Percentiles rank a stretch among this genome's conserved stretches.
These are phyloP conservation scores for Erodium chrysanthum DNA, from an alignment of 441 rosid genomes.

Conservation along the genomic window DNA sequence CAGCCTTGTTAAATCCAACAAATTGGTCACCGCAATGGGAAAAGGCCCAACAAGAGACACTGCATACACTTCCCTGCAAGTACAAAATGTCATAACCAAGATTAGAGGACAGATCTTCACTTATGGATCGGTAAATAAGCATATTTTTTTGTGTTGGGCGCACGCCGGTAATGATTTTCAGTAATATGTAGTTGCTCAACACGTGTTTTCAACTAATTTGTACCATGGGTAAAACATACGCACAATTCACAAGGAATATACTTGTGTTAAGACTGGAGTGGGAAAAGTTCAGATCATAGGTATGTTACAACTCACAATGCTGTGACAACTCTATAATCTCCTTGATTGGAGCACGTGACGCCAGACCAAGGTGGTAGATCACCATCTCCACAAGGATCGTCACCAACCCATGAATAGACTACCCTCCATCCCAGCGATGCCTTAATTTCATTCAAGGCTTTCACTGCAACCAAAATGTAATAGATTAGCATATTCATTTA, in stretches of 20 bases:
- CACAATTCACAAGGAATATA: not conserved
- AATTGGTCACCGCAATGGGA: slow-evolving; percentile 68
- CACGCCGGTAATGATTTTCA: not conserved
- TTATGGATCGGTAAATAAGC: not conserved
- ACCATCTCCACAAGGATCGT: slow-evolving; percentile 74
- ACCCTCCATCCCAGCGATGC: slow-evolving; percentile 81
- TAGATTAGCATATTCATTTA: slow-evolving; percentile 40
- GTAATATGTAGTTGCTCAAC: too few species aligned
- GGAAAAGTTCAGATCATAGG: slow-evolving; percentile 24
- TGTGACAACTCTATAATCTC: slow-evolving; percentile 63
- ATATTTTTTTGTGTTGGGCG: not conserved
- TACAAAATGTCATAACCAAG: not conserved
- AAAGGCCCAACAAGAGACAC: slow-evolving; percentile 72
- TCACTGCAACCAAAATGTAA: slow-evolving; percentile 30
- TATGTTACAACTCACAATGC: slow-evolving; percentile 49
- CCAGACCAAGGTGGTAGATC: slow-evolving; percentile 71
- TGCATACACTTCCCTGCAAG: slow-evolving; percentile 63
- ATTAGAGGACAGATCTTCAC: not conserved
- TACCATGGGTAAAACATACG: too few species aligned
- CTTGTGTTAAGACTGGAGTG: not conserved
- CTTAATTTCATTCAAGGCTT: slow-evolving; percentile 69
- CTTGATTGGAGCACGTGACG: slow-evolving; percentile 63
- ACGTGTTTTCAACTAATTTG: not conserved
- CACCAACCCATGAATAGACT: slow-evolving; percentile 74
- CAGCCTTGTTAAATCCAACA: slow-evolving; percentile 63